phyloP scores from a whole-genome alignment of 192 early-diverging fungal genomes.

The Oehlia diaphana region DNA sequence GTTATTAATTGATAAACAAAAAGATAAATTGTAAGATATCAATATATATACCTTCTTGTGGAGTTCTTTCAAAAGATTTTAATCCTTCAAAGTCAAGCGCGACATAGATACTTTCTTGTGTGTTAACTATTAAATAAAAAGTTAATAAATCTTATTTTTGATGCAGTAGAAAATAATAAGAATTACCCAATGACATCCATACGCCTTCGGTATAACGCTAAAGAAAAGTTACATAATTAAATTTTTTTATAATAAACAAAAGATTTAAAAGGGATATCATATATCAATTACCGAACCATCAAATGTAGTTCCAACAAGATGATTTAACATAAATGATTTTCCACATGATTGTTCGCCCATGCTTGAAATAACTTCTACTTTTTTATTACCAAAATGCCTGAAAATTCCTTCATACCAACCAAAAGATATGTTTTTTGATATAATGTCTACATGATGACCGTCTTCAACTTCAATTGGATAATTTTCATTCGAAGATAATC shows the following conservation, averaged over 20 bases:
- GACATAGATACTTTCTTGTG: conserved; percentile 16
- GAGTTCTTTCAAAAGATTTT: conserved; percentile 22
- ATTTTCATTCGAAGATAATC: conserved; percentile 3
- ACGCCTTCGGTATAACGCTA: conserved; percentile 33
- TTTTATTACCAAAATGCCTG: conserved; percentile 18
- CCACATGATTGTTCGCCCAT: conserved; percentile 33
- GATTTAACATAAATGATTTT: conserved; percentile 27
- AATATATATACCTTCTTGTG: conserved; percentile 20
- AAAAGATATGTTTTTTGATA: conserved; percentile 16
- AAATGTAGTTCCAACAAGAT: conserved; percentile 22
- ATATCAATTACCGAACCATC: conserved; percentile 28
- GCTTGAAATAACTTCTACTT: conserved; percentile 25
- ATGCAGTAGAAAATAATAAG: too few relatives aligned
- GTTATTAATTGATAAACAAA: too few relatives aligned
- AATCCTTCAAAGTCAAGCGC: conserved; percentile 28
- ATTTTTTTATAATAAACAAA: too few relatives aligned
- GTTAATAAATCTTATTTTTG: too few relatives aligned
- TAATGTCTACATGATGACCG: neutral
- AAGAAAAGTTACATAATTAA: neutral
- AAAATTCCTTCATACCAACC: conserved; percentile 29
- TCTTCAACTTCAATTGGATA: neutral
- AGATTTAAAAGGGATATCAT: neutral
- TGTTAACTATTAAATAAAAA: neutral
- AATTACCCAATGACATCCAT: conserved; percentile 27
- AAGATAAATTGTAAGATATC: neutral